Base-by-base conservation (phyloP, 2,329 filamentous ascomycete species). In the Aspergillus transmontanensis region DNA sequence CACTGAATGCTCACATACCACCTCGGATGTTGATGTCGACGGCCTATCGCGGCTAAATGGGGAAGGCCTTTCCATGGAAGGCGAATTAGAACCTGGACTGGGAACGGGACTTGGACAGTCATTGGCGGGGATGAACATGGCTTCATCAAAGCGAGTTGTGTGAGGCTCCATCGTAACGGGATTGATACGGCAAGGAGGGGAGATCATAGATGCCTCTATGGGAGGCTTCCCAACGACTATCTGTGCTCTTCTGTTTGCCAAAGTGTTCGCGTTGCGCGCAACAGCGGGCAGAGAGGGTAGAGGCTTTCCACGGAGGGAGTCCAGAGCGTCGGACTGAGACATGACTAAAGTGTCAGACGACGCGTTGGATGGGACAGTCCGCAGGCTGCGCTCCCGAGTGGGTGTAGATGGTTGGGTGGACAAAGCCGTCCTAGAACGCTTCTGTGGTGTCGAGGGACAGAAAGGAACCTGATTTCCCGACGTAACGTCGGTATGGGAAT, bases 91-190 rank as follows among this genome's bases (percentile, higher is more conserved):
- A 3, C 68, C 67, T 2, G 74, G 76, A 39, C 74, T 77, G 2
- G 76, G 77, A 6, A 75, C 73, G 3, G 76, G 75, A 53, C 75
- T 79, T 6, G 76, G 71, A 41, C 68, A 72, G 28, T 77, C 74
- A 64, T 79, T 76, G 53, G 76, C 72, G 12, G 77, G 74, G 32
- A 79, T 78, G 58, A 79, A 79, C n/a, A 79, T 65, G 26, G 77
- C 74, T 63, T 77, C 74, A 39, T 79, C 77, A 39, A 79, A 78
- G 45, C 76, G 76, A 3, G 76, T 74, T 14, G 71, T 70, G 59
- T 79, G 76, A 7, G 77, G 77, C 59, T 79, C 77, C 68, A 76
- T 71, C 1, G 76, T 79, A 2, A 78, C 74, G 0, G 76, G 76
- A 58, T 79, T 76, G 61, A 78, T 75, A 45, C 77, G 67, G 57